Evolutionary conservation across 2,329 filamentous ascomycete species (phyloP), one percentile per base, ranked within the genome.

Genomic region (Arthrobotrys sphaeroides): DNA sequence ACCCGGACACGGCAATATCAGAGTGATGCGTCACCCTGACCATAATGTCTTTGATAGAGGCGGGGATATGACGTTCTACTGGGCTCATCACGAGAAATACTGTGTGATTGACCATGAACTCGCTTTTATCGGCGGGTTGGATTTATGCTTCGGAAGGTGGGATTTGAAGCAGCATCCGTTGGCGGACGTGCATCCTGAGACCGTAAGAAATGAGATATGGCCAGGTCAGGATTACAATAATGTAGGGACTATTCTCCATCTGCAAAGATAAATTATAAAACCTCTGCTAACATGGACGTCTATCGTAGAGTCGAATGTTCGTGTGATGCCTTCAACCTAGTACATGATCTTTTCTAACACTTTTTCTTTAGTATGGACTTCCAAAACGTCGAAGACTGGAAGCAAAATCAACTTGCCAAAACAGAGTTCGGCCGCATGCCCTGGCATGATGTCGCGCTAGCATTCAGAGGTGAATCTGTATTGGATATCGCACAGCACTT

Each of bases 11-110:
- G 93, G 92, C 53, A 98, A 98, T 81, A 98, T 99, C 81, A 88
- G 86, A 36, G 86, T 97, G 60, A 91, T 96, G 88, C 89, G 94
- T 28, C 94, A 98, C 83, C 94, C 94, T 0, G 94, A 98, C 82
- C 94, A 98, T 84, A 97, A 97, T 78, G 88, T 97, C 1, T 89
- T 98, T 59, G 93, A 97, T 80, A 97, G 97, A 80, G 91, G 91
- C 1, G 91, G 91, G 28, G 94, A 98, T 79, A 96, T 97, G 92
- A 97, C 93, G 0, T 93, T 97, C 80, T 97, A 97, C 84, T 98
- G 94, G 89, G 95, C 95, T 0, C 95, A 99, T 81, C 95, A 99
- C 81, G 95, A 99, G 80, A 99, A 99, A 82, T 96, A 97, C 81
- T 91, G 98, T 65, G 91, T 99, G 16, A 91, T 98, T 62, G 95